These are phyloP conservation scores for Setomelanomma holmii DNA, from an alignment of 2,329 filamentous ascomycete genomes.

Conservation along the genomic window DNA sequence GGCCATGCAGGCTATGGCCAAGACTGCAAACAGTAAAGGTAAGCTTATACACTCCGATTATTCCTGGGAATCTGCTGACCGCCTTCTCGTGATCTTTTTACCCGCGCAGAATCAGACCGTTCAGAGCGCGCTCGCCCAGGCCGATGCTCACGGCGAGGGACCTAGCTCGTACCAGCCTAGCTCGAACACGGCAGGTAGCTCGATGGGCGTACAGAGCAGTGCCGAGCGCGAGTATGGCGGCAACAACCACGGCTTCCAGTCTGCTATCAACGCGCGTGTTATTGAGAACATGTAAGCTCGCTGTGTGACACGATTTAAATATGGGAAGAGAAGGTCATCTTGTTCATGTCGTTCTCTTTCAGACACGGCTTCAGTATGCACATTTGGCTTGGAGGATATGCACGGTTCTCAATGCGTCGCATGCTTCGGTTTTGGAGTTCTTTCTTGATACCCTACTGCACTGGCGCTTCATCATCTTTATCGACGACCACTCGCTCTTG, in stretches of 20 bases:
- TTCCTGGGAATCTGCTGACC: background rate
- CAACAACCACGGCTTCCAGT: constrained; percentile 68
- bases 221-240: constrained; percentile 46
- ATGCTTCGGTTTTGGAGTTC: background rate
- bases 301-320: background rate
- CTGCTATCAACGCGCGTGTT: constrained; percentile 80
- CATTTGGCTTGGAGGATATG: background rate
- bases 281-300: constrained; percentile 78
- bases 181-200: constrained; percentile 1
- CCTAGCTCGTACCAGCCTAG: constrained; percentile 55
- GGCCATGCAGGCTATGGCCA: constrained; percentile 99
- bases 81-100: constrained; percentile 13
- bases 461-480: constrained; percentile 1
- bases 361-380: background rate
- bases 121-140: constrained; percentile 58
- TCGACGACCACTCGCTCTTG: constrained; percentile 9
- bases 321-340: too few relatives aligned
- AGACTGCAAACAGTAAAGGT: constrained; percentile 86
- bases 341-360: background rate
- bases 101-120: constrained; percentile 56
- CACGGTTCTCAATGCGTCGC: too few relatives aligned
- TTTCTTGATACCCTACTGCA: constrained; percentile 15
- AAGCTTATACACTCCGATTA: constrained; percentile 69
- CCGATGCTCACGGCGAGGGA: constrained; percentile 63
- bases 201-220: constrained; percentile 24